Conservation (phyloP, 495 filamentous ascomycete species). For the Chaetomidium leptoderma region DNA sequence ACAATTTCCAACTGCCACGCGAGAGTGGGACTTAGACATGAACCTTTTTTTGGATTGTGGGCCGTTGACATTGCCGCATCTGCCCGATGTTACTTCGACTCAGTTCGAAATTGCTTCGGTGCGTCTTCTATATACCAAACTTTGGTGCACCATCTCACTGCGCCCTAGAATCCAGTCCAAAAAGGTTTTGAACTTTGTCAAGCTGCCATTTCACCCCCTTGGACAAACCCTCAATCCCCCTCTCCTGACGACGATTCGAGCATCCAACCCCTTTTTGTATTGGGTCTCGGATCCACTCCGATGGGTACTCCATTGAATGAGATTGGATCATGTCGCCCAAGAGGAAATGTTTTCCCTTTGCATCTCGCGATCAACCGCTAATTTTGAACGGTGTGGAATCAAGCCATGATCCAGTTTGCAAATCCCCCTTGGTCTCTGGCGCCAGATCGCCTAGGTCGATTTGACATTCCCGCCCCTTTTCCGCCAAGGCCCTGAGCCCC, state of each 20-base stretch:
- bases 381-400: neutral
- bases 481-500: constrained; percentile 4
- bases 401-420: neutral
- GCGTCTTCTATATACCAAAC: too few relatives aligned
- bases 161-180: too few relatives aligned
- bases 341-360: neutral
- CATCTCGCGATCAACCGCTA: neutral
- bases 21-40: too few relatives aligned
- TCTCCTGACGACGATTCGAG: too few relatives aligned
- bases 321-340: neutral
- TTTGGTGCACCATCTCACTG: too few relatives aligned
- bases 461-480: neutral
- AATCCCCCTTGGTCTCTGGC: neutral
- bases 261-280: neutral
- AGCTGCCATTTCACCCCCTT: too few relatives aligned
- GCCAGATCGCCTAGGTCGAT: neutral
- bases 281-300: neutral
- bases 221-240: neutral
- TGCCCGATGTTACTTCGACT: too few relatives aligned
- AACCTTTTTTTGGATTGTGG: too few relatives aligned
- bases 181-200: too few relatives aligned
- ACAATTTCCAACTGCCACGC: too few relatives aligned
- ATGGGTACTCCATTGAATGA: neutral
- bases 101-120: too few relatives aligned
- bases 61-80: too few relatives aligned